Percentiles rank a stretch among this genome's conserved stretches.
Evolutionary conservation across 2,329 filamentous ascomycete species (phyloP).

Genomic region (Alternaria gaisen): DNA sequence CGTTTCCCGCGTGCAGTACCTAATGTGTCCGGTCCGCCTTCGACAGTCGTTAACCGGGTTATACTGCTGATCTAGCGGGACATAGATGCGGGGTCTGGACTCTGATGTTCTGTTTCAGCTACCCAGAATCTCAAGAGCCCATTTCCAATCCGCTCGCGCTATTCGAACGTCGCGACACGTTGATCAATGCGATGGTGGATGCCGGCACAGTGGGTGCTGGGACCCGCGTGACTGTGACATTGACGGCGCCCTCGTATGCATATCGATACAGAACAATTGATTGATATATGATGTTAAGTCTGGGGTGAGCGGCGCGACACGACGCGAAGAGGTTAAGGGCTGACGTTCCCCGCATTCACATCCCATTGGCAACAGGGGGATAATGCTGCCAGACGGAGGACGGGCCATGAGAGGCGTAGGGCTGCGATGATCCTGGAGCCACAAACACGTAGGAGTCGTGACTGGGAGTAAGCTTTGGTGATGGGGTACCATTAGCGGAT

Average conservation of each 20-base stretch:
- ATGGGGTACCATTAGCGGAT: neutral
- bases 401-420: neutral
- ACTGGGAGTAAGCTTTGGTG: neutral
- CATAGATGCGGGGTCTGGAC: constrained; percentile 3
- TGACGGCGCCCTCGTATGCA: neutral
- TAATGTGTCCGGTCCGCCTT: neutral
- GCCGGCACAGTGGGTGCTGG: neutral
- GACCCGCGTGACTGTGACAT: neutral
- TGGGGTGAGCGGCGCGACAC: constrained; percentile 7
- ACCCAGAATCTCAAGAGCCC: neutral
- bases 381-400: neutral
- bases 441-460: neutral
- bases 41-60: constrained; percentile 19
- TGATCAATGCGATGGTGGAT: neutral
- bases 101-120: neutral
- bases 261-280: neutral
- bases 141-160: neutral
- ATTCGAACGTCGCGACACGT: neutral
- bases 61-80: neutral
- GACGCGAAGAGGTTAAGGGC: neutral
- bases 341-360: constrained; percentile 8
- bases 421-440: neutral
- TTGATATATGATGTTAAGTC: neutral
- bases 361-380: neutral
- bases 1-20: constrained; percentile 16